A percentile compares a stretch with the other conserved stretches of the same genome.
Conservation (phyloP, 257 asterid species). For the Verbena officinalis region DNA sequence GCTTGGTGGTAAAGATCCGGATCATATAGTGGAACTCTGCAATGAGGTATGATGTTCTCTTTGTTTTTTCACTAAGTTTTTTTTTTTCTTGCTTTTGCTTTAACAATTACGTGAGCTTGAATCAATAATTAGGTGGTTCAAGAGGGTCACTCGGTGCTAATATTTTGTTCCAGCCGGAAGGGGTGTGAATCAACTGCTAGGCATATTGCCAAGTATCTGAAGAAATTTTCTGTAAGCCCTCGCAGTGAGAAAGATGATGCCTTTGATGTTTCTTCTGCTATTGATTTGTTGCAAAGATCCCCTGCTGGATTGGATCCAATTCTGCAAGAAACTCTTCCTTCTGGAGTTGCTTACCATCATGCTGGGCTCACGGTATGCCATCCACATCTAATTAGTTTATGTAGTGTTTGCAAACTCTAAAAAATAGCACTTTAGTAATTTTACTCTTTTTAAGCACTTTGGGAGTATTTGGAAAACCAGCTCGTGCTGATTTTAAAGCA, state of each 20-base stretch:
- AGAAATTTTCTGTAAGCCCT: conserved; percentile 54
- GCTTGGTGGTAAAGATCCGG: conserved; percentile 95
- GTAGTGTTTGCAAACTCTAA: no score
- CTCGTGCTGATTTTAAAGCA: no score
- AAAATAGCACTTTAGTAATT: no score
- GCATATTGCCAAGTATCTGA: conserved; percentile 85
- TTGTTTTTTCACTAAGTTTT: conserved; percentile 23
- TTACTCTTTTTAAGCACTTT: no score
- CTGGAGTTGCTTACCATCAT: conserved; percentile 98
- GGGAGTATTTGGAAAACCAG: no score
- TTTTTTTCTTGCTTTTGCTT: conserved; percentile 24
- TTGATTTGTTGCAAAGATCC: conserved; percentile 84
- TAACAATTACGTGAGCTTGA: conserved; percentile 30
- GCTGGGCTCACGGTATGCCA: conserved; percentile 91
- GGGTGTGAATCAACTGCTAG: conserved; percentile 98
- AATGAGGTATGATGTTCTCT: conserved; percentile 68
- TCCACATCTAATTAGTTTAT: conserved; percentile 27
- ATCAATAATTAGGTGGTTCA: conserved; percentile 73
- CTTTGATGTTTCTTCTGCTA: conserved; percentile 66
- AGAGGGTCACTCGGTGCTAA: conserved; percentile 96
- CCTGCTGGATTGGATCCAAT: conserved; percentile 95
- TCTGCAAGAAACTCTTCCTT: conserved; percentile 90
- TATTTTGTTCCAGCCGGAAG: conserved; percentile 95
- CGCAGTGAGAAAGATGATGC: conserved; percentile 47
- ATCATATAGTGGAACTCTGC: conserved; percentile 93